Conservation (phyloP, 1,284 basidiomycete genomes). For the Heterobasidion occidentale region DNA sequence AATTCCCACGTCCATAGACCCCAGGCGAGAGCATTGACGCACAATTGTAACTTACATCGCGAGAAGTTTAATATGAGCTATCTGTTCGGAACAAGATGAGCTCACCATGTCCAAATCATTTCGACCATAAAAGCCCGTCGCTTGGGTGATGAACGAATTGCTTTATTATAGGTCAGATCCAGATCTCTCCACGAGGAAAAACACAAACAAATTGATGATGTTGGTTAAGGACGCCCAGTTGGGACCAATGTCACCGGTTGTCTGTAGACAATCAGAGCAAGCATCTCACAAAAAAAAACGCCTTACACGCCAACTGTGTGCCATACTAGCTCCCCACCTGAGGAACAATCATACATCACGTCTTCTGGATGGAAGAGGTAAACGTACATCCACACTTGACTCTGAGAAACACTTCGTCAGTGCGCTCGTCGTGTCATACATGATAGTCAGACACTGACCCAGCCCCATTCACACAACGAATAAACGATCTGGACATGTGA, state of each 20-base stretch:
- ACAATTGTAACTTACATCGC: constrained; percentile 11
- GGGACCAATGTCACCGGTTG: constrained; percentile 25
- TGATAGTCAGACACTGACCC: constrained; percentile 21
- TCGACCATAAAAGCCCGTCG: constrained; percentile 1
- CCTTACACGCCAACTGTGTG: constrained; percentile 38
- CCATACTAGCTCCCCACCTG: constrained; percentile 33
- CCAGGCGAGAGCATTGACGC: neutral
- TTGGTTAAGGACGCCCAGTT: constrained; percentile 29
- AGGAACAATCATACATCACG: neutral
- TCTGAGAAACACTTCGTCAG: constrained; percentile 16
- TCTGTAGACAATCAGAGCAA: constrained; percentile 10
- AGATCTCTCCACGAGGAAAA: neutral
- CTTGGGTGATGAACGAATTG: constrained; percentile 31
- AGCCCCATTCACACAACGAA: constrained; percentile 46
- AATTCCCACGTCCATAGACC: neutral
- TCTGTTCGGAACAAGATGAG: neutral
- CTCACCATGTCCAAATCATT: constrained; percentile 3
- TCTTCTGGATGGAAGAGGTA: neutral
- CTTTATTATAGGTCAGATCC: constrained; percentile 14
- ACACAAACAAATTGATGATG: constrained; percentile 34
- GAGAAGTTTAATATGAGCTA: neutral
- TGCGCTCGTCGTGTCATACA: neutral
- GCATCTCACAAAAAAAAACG: neutral
- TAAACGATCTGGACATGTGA: constrained; percentile 32
- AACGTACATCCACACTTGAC: constrained; percentile 35